A percentile compares a stretch with the other conserved stretches of the same genome.
These are phyloP conservation scores for Coprinellus aureogranulatus DNA, from an alignment of 768 basidiomycete species.

Conservation along the genomic window DNA sequence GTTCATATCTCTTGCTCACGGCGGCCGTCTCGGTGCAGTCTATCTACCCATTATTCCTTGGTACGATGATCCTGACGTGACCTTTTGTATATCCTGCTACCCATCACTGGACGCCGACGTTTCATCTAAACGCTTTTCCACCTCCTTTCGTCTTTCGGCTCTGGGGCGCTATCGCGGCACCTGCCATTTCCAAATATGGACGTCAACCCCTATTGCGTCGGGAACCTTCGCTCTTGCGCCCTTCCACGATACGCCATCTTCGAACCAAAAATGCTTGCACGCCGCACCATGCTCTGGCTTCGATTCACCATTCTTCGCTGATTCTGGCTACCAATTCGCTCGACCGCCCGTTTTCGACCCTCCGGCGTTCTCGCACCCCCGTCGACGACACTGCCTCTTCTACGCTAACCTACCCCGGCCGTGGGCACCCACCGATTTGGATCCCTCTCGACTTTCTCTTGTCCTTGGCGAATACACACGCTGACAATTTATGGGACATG, in stretches of 20 bases:
- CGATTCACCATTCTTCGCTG: not conserved
- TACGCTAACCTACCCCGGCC: not conserved
- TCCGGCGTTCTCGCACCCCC: not conserved
- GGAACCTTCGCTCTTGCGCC: not conserved
- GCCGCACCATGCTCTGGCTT: too few species aligned
- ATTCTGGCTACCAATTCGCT: not conserved
- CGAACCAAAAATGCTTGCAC: too few species aligned
- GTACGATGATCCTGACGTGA: not conserved
- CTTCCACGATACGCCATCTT: too few species aligned
- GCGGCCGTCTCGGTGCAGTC: not conserved
- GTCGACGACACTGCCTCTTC: constrained; percentile 2
- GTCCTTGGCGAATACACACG: not conserved
- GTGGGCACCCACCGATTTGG: not conserved
- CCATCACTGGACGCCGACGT: not conserved
- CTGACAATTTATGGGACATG: not conserved
- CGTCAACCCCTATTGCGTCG: not conserved
- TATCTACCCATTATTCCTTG: not conserved
- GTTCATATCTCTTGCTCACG: constrained; percentile 14
- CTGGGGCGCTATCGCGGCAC: not conserved
- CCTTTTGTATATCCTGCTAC: not conserved
- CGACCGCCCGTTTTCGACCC: not conserved
- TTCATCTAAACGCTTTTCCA: not conserved
- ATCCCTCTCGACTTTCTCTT: not conserved
- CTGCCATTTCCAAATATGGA: not conserved
- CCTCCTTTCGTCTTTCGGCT: too few species aligned